Evolutionary conservation across 106 monocot genomes (phyloP).

Genomic region (Triglochin maritima): DNA sequence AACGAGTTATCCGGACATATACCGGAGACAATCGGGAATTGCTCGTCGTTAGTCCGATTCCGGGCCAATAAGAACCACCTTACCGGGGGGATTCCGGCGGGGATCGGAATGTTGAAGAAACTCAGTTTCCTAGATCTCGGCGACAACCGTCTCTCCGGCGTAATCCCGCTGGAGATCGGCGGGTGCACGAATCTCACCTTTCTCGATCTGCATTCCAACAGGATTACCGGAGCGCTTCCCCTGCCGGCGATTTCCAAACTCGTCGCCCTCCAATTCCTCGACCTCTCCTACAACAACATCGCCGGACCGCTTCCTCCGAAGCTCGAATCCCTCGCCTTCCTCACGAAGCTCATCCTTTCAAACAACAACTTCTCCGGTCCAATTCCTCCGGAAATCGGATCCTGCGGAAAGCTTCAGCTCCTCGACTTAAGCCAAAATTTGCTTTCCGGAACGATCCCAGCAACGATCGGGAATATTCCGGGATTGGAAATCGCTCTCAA

Average conservation of each 20-base stretch:
- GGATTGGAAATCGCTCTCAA: constrained; percentile 66
- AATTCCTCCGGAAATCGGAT: constrained; percentile 59
- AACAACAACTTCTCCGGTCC: constrained; percentile 45
- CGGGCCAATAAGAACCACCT: constrained; percentile 51
- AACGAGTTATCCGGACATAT: constrained; percentile 72
- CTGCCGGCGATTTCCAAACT: constrained; percentile 25
- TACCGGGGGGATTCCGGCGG: constrained; percentile 46
- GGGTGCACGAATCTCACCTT: constrained; percentile 75
- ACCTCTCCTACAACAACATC: constrained; percentile 59
- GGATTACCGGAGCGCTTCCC: constrained; percentile 36
- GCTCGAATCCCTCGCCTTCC: constrained; percentile 33
- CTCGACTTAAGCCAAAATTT: constrained; percentile 58
- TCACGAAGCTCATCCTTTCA: constrained; percentile 64
- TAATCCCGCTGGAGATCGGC: constrained; percentile 41
- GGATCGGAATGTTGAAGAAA: constrained; percentile 56
- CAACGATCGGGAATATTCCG: constrained; percentile 44
- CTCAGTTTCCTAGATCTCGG: constrained; percentile 78
- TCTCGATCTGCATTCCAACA: constrained; percentile 69
- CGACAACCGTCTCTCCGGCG: constrained; percentile 42
- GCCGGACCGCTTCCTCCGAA: constrained; percentile 25
- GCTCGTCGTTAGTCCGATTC: constrained; percentile 55
- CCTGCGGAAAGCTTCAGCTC: constrained; percentile 49
- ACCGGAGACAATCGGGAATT: constrained; percentile 62
- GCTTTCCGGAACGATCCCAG: constrained; percentile 46
- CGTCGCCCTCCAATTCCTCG: constrained; percentile 48